Evolutionary conservation across 352 stramenopile genomes (phyloP).

Genomic region (Phytophthora macrochlamydospora): DNA sequence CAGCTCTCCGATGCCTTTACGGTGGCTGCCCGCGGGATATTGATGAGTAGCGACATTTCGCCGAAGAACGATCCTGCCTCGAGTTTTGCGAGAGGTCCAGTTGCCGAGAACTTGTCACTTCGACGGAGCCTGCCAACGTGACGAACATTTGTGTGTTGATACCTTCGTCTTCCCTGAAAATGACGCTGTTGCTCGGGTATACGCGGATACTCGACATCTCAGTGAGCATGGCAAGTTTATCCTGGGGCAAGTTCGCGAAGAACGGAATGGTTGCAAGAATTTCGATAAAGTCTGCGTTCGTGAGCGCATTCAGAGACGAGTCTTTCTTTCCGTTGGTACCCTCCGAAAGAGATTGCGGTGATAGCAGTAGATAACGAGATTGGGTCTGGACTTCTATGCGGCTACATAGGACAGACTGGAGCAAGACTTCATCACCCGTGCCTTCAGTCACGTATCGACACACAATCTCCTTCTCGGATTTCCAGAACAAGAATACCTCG

Average conservation of each 20-base stretch:
- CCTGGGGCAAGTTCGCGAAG: slow-evolving; percentile 63
- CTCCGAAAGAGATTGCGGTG: slow-evolving; percentile 10
- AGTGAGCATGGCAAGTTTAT: slow-evolving; percentile 64
- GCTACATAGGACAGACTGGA: slow-evolving; percentile 61
- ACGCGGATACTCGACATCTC: slow-evolving; percentile 82
- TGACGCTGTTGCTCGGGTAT: slow-evolving; percentile 67
- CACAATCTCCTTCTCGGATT: slow-evolving; percentile 58
- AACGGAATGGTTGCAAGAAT: slow-evolving; percentile 72
- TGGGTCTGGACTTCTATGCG: slow-evolving; percentile 50
- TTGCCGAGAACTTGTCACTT: slow-evolving; percentile 66
- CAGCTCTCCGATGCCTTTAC: slow-evolving; percentile 72
- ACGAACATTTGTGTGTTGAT: slow-evolving; percentile 85
- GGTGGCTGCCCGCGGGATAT: slow-evolving; percentile 72
- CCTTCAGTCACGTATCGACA: slow-evolving; percentile 70
- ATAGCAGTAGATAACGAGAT: slow-evolving; percentile 45
- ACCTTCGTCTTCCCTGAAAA: slow-evolving; percentile 79
- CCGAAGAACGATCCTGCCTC: slow-evolving; percentile 79
- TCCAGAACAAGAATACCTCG: slow-evolving; percentile 71
- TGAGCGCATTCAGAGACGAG: slow-evolving; percentile 63
- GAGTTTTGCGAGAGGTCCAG: slow-evolving; percentile 56
- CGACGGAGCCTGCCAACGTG: slow-evolving; percentile 62
- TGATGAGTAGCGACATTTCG: slow-evolving; percentile 83
- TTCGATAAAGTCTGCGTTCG: slow-evolving; percentile 70
- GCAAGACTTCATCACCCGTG: slow-evolving; percentile 61
- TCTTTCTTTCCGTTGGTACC: slow-evolving; percentile 8